Conservation (phyloP, 2,329 filamentous ascomycete genomes). For the Chalara sp. region DNA sequence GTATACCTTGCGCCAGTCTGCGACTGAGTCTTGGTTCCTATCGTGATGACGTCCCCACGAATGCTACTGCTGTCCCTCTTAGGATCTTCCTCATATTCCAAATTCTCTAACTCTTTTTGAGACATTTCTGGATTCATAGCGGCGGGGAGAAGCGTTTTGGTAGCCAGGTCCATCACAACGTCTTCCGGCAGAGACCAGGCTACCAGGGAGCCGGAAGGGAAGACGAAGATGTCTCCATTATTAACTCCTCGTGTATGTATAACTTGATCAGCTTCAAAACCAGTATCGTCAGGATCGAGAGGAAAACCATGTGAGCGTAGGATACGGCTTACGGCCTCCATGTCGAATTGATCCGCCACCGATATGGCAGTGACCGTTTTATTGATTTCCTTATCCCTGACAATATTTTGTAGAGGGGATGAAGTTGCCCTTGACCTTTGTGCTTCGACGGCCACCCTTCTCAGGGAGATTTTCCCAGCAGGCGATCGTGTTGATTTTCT, state of each 20-base stretch:
- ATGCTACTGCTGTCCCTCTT: slow-evolving; percentile 68
- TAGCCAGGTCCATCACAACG: slow-evolving; percentile 62
- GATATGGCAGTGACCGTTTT: slow-evolving; percentile 50
- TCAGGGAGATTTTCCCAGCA: slow-evolving; percentile 65
- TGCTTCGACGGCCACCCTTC: slow-evolving; percentile 80
- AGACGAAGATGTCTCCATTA: slow-evolving; percentile 87
- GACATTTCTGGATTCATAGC: slow-evolving; percentile 68
- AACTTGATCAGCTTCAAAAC: slow-evolving; percentile 55
- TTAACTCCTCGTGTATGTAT: slow-evolving; percentile 55
- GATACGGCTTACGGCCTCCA: slow-evolving; percentile 51
- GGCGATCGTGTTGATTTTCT: slow-evolving; percentile 43
- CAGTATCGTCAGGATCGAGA: slow-evolving; percentile 54
- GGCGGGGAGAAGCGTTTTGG: slow-evolving; percentile 66
- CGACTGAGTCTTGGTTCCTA: slow-evolving; percentile 65
- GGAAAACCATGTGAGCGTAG: slow-evolving; percentile 52
- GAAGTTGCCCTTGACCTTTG: slow-evolving; percentile 50
- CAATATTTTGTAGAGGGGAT: slow-evolving; percentile 12
- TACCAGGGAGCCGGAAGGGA: slow-evolving; percentile 89
- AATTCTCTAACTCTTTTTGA: slow-evolving; percentile 76
- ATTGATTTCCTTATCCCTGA: slow-evolving; percentile 29
- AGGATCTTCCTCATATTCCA: slow-evolving; percentile 78
- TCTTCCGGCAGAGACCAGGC: slow-evolving; percentile 81
- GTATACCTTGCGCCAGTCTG: slow-evolving; percentile 32
- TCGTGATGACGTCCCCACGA: slow-evolving; percentile 78
- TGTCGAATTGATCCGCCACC: slow-evolving; percentile 57